These are phyloP conservation scores for Suhomyces sp. DNA, from an alignment of 805 yeast genomes.

Conservation along the genomic window DNA sequence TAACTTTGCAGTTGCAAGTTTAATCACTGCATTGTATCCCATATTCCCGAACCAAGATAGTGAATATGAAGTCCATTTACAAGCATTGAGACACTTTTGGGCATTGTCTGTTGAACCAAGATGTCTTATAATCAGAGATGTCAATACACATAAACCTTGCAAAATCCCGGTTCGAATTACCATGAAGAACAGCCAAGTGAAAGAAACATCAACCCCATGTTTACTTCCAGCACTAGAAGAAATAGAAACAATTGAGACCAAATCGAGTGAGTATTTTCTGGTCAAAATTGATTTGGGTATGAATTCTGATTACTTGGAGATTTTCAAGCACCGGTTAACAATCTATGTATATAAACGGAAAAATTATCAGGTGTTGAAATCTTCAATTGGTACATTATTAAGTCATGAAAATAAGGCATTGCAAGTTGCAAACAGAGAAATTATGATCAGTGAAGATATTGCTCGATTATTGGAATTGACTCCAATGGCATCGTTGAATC, in stretches of 20 bases:
- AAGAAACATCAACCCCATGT: constrained; percentile 56
- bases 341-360: constrained; percentile 51
- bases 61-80: constrained; percentile 63
- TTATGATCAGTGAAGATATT: constrained; percentile 26
- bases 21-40: constrained; percentile 79
- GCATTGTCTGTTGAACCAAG: constrained; percentile 77
- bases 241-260: constrained; percentile 48
- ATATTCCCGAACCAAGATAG: constrained; percentile 51
- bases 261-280: constrained; percentile 52
- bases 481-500: constrained; percentile 20
- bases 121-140: constrained; percentile 76
- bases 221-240: constrained; percentile 59
- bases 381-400: constrained; percentile 32
- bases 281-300: constrained; percentile 45
- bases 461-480: constrained; percentile 21
- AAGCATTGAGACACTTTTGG: constrained; percentile 90
- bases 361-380: constrained; percentile 38
- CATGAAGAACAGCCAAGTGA: constrained; percentile 37
- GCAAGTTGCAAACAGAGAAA: constrained; percentile 27
- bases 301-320: constrained; percentile 42
- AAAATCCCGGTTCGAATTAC: constrained; percentile 43
- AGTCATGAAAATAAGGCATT: constrained; percentile 34
- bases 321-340: constrained; percentile 45
- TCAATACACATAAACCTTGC: constrained; percentile 56
- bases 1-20: constrained; percentile 62